These are phyloP conservation scores for Rickenella mellea DNA, from an alignment of 768 basidiomycete genomes.

Conservation along the genomic window DNA sequence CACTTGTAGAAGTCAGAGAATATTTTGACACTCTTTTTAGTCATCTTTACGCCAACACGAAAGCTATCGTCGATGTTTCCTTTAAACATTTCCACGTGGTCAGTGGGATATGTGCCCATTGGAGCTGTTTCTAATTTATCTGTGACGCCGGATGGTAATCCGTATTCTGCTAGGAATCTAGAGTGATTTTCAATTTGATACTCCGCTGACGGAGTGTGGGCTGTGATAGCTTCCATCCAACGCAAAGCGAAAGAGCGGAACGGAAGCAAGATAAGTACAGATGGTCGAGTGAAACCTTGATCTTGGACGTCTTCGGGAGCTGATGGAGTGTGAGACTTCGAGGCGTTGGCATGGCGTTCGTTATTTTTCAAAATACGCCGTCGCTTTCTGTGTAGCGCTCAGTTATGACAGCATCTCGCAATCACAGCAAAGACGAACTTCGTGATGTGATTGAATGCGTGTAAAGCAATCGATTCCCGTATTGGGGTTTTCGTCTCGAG, in stretches of 20 bases:
- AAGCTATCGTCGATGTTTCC: conserved; percentile 99
- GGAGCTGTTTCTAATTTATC: conserved; percentile 75
- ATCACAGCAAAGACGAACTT: conserved; percentile 42
- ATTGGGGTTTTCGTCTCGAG: conserved; percentile 52
- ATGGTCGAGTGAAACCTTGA: conserved; percentile 96
- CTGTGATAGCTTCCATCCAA: conserved; percentile 74
- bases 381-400: conserved; percentile 61
- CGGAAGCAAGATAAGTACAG: conserved; percentile 84
- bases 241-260: conserved; percentile 82
- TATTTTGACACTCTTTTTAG: conserved; percentile 83
- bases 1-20: conserved; percentile 86
- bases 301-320: conserved; percentile 78
- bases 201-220: conserved; percentile 59
- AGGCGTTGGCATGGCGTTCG: conserved; percentile 71
- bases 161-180: conserved; percentile 77
- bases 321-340: conserved; percentile 43
- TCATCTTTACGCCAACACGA: conserved; percentile 85
- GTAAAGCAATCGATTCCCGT: conserved; percentile 65
- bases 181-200: conserved; percentile 85
- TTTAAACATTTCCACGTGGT: conserved; percentile 88
- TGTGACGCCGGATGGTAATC: conserved; percentile 63
- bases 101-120: conserved; percentile 69
- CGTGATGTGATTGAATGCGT: conserved; percentile 81
- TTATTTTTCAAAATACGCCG: conserved; percentile 88
- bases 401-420: conserved; percentile 2